Conservation (phyloP, 2,329 filamentous ascomycete species). For the Phaeoacremonium minimum region DNA sequence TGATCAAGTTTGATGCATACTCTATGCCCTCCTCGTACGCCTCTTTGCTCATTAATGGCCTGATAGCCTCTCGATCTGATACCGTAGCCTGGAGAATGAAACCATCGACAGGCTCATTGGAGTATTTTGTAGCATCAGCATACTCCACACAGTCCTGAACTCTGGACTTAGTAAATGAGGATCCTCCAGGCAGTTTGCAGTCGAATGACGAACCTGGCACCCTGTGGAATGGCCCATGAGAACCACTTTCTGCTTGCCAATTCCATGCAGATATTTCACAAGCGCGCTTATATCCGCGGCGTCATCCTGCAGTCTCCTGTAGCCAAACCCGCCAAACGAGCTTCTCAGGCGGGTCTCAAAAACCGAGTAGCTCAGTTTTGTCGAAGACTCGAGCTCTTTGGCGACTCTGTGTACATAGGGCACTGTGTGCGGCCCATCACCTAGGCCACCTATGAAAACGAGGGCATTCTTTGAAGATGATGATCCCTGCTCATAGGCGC, state of each 20-base stretch:
- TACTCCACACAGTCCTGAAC: constrained; percentile 58
- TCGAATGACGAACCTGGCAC: constrained; percentile 39
- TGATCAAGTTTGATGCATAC: constrained; percentile 50
- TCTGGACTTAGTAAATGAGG: constrained; percentile 2
- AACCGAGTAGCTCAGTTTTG: constrained; percentile 42
- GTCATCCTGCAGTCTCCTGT: constrained; percentile 44
- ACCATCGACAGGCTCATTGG: constrained; percentile 59
- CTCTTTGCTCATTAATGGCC: constrained; percentile 35
- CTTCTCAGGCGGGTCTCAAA: constrained; percentile 54
- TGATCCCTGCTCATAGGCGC: constrained; percentile 17
- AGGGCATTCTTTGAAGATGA: constrained; percentile 46
- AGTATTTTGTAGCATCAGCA: constrained; percentile 33
- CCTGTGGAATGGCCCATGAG: constrained; percentile 57
- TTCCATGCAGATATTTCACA: constrained; percentile 47
- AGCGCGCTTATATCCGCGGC: constrained; percentile 48
- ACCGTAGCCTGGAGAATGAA: constrained; percentile 78
- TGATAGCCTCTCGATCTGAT: constrained; percentile 67
- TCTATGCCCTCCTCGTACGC: constrained; percentile 38
- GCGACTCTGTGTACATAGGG: constrained; percentile 49
- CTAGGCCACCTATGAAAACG: constrained; percentile 66
- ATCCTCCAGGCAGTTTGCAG: background rate
- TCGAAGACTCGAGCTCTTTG: constrained; percentile 29
- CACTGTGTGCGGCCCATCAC: constrained; percentile 64
- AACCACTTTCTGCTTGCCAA: constrained; percentile 47
- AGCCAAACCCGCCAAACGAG: constrained; percentile 49